phyloP scores from a whole-genome alignment of 2,329 filamentous ascomycete species.

The Aspergillus udagawae region DNA sequence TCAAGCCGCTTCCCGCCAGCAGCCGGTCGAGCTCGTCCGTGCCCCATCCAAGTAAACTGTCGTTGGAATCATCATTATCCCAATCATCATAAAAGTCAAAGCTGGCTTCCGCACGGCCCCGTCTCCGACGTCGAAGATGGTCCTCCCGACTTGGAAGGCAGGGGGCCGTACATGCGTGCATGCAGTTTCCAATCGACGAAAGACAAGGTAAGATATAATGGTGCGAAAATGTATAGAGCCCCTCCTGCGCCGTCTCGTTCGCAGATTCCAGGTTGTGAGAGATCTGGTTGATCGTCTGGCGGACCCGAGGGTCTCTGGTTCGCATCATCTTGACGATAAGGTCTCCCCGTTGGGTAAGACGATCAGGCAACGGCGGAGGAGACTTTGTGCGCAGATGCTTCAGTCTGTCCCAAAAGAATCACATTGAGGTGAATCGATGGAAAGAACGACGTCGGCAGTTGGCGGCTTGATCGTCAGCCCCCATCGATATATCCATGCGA shows the following conservation, averaged over 20 bases:
- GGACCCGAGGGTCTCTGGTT: conserved; percentile 74
- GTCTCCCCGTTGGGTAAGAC: conserved; percentile 26
- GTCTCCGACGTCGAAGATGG: conserved; percentile 66
- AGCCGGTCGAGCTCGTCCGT: conserved; percentile 82
- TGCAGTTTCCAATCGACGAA: conserved; percentile 58
- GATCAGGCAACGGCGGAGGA: conserved; percentile 15
- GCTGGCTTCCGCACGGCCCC: conserved; percentile 68
- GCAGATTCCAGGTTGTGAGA: conserved; percentile 85
- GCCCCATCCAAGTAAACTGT: conserved; percentile 69
- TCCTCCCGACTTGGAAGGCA: conserved; percentile 69
- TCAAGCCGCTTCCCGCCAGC: conserved; percentile 61
- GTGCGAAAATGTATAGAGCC: conserved; percentile 85
- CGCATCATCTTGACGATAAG: conserved; percentile 50
- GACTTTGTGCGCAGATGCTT: conserved; percentile 10
- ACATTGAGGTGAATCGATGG: conserved; percentile 8
- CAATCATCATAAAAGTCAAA: conserved; percentile 99
- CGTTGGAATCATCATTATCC: conserved; percentile 63
- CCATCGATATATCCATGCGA: neutral
- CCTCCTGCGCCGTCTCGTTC: conserved; percentile 86
- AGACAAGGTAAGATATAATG: conserved; percentile 81
- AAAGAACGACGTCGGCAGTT: neutral
- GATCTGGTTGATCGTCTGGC: conserved; percentile 90
- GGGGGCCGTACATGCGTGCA: conserved; percentile 66
- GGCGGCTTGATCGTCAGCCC: neutral
- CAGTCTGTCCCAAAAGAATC: conserved; percentile 8